Base-by-base conservation (phyloP, 2,329 filamentous ascomycete species). In the Fusarium begoniae region DNA sequence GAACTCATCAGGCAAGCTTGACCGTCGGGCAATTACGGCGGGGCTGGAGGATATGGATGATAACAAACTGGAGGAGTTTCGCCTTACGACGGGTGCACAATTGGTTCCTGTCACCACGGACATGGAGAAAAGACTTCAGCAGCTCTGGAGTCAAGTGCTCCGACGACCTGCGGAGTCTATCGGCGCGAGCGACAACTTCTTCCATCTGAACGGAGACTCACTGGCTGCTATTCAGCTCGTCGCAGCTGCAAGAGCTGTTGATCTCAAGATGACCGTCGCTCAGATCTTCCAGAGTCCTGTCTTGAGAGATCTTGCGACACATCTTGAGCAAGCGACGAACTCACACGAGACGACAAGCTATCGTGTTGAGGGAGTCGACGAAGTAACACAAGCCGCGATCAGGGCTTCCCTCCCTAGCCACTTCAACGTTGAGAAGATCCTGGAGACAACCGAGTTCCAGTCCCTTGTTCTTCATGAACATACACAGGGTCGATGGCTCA, bases 171-270 rank as follows among this genome's bases (percentile, higher is more conserved):
- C 3, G 4, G 24, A 18, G 32, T 50, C 56, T 38, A 53, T 60
- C 10, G 35, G 57, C 12, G 57, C 44, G 10, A 53, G 26, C 12
- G 35, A 60, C 26, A 60, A 53, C 57, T 60, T 60, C 44, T 60
- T 60, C 35, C 35, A 60, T 4, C 44, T 60, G 12, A 53, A 53
- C 1, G 57, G 57, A 12, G 44, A 60, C 5, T 60, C 57, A 0
- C 32, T 60, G 2, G 26, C 32, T 22, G 44, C 57, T 8, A 60
- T 60, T 15, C 44, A 53, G 2, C 26, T 60, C 4, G 57, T 60
- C 14, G 32, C 44, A 8, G 57, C 32, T 15, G 57, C 57, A 11
- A 51, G 57, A 1, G 35, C n/a, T 1, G 6, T 22, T 4, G 7
- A 28, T 13, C 44, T 60, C 5, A 41, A 41, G 9, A 30, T 60